These are phyloP conservation scores for Metschnikowia corniflorae DNA, from an alignment of 805 yeast genomes.

Conservation along the genomic window DNA sequence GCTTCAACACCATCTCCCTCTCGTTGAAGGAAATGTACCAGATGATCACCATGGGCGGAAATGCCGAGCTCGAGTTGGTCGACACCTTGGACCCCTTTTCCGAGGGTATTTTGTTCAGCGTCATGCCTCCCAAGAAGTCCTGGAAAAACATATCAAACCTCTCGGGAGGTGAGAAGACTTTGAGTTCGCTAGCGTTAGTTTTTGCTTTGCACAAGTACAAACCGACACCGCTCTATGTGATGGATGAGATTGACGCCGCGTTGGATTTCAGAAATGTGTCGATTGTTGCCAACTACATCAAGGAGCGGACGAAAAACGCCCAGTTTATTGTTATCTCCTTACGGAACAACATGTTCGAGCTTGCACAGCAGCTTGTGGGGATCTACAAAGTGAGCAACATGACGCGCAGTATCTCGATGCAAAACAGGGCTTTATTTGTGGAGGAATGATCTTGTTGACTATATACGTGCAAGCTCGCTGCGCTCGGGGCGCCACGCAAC, in stretches of 20 bases:
- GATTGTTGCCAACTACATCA: slow-evolving; percentile 94
- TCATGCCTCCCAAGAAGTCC: slow-evolving; percentile 98
- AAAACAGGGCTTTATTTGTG: slow-evolving; percentile 52
- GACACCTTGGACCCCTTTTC: slow-evolving; percentile 97
- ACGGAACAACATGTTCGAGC: slow-evolving; percentile 96
- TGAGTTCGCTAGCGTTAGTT: slow-evolving; percentile 90
- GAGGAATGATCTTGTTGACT: slow-evolving; percentile 2
- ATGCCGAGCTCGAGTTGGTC: slow-evolving; percentile 93
- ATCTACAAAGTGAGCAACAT: slow-evolving; percentile 89
- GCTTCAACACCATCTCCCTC: slow-evolving; percentile 80
- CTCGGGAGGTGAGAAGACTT: slow-evolving; percentile 97
- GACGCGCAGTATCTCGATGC: slow-evolving; percentile 79
- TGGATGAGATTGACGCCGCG: slow-evolving; percentile 99
- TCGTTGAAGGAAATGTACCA: slow-evolving; percentile 96
- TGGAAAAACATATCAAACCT: slow-evolving; percentile 95
- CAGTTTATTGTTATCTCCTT: slow-evolving; percentile 94
- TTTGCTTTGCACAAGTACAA: slow-evolving; percentile 94
- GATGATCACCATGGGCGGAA: slow-evolving; percentile 99
- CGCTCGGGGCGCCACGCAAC: slow-evolving; percentile 24
- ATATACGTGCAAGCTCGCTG: slow-evolving; percentile 15
- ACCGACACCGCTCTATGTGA: slow-evolving; percentile 95
- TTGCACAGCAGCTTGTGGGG: slow-evolving; percentile 92
- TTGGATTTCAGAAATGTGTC: slow-evolving; percentile 95
- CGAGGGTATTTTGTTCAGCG: slow-evolving; percentile 94
- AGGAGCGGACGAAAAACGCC: slow-evolving; percentile 92